Base-by-base conservation (phyloP, 345 rosid species). In the Euphorbia peplus region DNA sequence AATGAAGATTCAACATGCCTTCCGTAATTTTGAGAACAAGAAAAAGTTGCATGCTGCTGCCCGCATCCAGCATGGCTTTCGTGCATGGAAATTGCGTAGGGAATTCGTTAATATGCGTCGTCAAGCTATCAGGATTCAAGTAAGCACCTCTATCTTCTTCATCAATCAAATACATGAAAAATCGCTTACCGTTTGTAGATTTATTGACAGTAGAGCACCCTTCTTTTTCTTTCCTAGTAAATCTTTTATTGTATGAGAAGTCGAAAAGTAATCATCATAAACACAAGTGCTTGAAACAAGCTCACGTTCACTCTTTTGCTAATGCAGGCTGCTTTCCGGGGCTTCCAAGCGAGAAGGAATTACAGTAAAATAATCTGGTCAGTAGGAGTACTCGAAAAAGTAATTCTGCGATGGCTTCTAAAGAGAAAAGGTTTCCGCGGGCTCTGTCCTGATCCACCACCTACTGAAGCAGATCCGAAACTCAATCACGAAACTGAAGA, bases 381-480 rank as follows among this genome's bases (percentile, higher is more conserved):
- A 25, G 97, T 95, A 46, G 99, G 99, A 65, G 86, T 95, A 65
- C 73, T 95, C 19, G 99, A 95, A 83, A 95, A 95, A 84, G 98
- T 81, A 71, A 57, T 95, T 56, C 71, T 95, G 15, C 83, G 99
- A 26, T 95, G 99, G 99, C 92, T 96, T 32, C 68, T 81, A 32
- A 95, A 87, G 87, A 85, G 97, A 75, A 91, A 61, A 78, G 96
- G 97, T 24, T 82, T 95, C 26, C 90, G 92, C 13, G 97, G 96
- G 25, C 84, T 95, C 71, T 84, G 78, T n/a, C 83, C 88, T 73
- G 85, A 84, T 30, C 75, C 57, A 53, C 75, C 57, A 53, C 57
- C 70, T 1, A 61, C 54, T 32, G 82, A 82, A 66, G 63, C 70
- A 68, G 58, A 12, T 37, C 61, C 18, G n/a, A 76, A 81, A 62